These are phyloP conservation scores for Hypoxylon sp. DNA, from an alignment of 2,329 filamentous ascomycete genomes.

Conservation along the genomic window DNA sequence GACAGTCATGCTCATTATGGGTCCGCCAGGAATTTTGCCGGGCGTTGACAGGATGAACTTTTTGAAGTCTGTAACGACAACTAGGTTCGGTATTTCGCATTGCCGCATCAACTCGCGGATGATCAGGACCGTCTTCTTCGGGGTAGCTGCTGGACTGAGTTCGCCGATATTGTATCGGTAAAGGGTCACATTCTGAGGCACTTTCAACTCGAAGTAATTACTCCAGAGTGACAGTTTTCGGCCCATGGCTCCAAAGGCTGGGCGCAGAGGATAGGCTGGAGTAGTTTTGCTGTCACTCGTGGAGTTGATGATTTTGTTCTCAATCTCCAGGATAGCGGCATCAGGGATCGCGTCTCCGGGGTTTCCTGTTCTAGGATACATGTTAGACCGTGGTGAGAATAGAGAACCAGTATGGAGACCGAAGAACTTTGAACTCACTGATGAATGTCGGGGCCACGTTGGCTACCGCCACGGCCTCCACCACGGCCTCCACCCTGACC, in stretches of 20 bases:
- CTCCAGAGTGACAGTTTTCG: slow-evolving; percentile 39
- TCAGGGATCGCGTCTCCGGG: neutral
- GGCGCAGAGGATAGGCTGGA: slow-evolving; percentile 29
- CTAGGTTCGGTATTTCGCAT: neutral
- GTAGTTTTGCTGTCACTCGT: neutral
- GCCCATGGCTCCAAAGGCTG: slow-evolving; percentile 42
- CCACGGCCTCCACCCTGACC: neutral
- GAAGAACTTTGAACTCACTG: neutral
- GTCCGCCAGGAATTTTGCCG: slow-evolving; percentile 1
- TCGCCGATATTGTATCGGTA: slow-evolving; percentile 40
- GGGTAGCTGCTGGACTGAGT: slow-evolving; percentile 14
- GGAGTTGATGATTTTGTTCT: neutral
- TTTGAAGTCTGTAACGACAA: slow-evolving; percentile 52
- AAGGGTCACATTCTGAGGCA: slow-evolving; percentile 31
- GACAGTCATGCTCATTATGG: slow-evolving; percentile 7
- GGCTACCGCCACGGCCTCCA: neutral
- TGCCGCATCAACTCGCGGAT: slow-evolving; percentile 37
- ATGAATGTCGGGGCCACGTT: neutral
- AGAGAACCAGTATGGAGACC: neutral
- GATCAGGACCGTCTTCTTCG: slow-evolving; percentile 36
- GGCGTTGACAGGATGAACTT: slow-evolving; percentile 47
- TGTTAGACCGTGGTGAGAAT: neutral
- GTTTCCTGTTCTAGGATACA: neutral
- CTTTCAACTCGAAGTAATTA: slow-evolving; percentile 44
- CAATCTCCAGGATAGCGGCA: neutral